phyloP scores from a whole-genome alignment of 2,329 filamentous ascomycete genomes.

The Colletotrichum echinochloae region DNA sequence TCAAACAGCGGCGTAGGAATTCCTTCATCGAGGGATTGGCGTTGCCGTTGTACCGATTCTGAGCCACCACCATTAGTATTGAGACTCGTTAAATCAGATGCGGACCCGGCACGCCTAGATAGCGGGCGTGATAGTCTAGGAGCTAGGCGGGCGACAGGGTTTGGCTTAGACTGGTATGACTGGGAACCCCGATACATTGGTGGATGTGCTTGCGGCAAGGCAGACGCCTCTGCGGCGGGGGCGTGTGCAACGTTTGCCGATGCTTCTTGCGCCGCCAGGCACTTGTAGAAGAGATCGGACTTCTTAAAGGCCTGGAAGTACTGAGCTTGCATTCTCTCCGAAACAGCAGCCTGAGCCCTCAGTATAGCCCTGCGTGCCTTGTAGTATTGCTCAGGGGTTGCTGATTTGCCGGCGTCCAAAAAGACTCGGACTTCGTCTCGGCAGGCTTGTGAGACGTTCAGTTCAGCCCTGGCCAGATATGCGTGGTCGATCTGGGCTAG shows the following conservation, averaged over 20 bases:
- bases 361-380: conserved; percentile 85
- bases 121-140: conserved; percentile 57
- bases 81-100: conserved; percentile 59
- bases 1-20: conserved; percentile 74
- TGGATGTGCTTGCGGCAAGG: conserved; percentile 20
- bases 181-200: conserved; percentile 45
- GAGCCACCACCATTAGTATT: conserved; percentile 52
- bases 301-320: conserved; percentile 90
- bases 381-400: conserved; percentile 84
- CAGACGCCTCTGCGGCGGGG: conserved; percentile 26
- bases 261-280: conserved; percentile 87
- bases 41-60: conserved; percentile 58
- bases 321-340: conserved; percentile 85
- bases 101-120: conserved; percentile 59
- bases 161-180: conserved; percentile 59
- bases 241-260: conserved; percentile 49
- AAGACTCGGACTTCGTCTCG: conserved; percentile 81
- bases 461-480: conserved; percentile 84
- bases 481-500: conserved; percentile 91
- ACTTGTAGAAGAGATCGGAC: conserved; percentile 96
- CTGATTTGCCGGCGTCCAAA: conserved; percentile 79
- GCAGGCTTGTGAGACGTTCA: conserved; percentile 79
- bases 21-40: conserved; percentile 78
- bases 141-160: conserved; percentile 57
- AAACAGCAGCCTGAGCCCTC: conserved; percentile 81